Evolutionary conservation across 2,329 filamentous ascomycete genomes (phyloP), one percentile per base, ranked within the genome.

Genomic region (Parastagonospora avenae): DNA sequence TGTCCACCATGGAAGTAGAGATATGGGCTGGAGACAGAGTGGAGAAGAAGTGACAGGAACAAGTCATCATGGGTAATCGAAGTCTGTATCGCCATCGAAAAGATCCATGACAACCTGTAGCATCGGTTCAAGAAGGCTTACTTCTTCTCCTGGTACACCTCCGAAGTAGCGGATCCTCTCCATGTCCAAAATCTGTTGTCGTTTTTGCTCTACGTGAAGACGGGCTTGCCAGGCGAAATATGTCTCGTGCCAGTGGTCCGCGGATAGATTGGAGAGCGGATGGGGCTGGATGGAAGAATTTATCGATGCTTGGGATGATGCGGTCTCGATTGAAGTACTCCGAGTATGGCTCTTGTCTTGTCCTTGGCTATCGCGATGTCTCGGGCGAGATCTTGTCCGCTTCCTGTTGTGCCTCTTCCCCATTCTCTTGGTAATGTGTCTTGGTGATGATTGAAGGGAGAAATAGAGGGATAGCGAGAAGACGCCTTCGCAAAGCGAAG

Each of bases 21-120:
- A 52, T 47, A 36, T 40, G 41, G 37, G 29, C 24, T 28, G 38
- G 15, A 42, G 43, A 45, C 41, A 41, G 49, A 57, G 52, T 45
- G 48, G 52, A 52, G 47, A 50, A 50, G 24, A 37, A 29, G 27
- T 43, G 32, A 48, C 36, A 12, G 36, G 28, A 49, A 15, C 33
- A 44, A 46, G 48, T 42, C 45, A 52, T 71, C 66, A 77, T 35
- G 73, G 70, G 55, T 77, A 74, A 44, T 76, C 71, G 51, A 77
- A 79, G 60, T 79, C 77, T 52, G 74, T 71, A 46, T 67, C 62
- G 29, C 75, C 76, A 48, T 77, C 68, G 56, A 79, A 79, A 11
- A 79, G 68, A 54, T 74, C 71, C 46, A 75, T 74, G 15, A 79
- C 76, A 9, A 79, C 77, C 62, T 76, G 75, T 52, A 79, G 60